These are phyloP conservation scores for Ceratocystis colombiana DNA, from an alignment of 2,329 filamentous ascomycete genomes.

Conservation along the genomic window DNA sequence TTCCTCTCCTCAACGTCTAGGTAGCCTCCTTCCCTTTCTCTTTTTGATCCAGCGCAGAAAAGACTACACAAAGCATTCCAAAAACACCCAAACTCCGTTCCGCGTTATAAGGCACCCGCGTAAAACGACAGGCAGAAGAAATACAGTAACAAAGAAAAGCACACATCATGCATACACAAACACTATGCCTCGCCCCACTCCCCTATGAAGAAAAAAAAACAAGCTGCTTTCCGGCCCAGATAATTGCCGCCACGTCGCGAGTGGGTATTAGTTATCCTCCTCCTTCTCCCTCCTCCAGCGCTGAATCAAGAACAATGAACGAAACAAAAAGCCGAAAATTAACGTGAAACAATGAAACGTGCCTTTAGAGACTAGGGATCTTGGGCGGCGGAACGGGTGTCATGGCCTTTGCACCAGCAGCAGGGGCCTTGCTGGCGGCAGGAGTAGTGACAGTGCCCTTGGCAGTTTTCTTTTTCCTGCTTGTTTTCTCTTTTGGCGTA, in stretches of 20 bases:
- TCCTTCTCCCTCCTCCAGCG: not conserved
- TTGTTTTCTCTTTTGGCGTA: constrained; percentile 2
- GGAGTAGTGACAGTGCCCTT: constrained; percentile 1
- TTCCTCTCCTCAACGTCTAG: not conserved
- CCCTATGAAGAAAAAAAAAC: not conserved
- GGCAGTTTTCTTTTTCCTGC: not conserved
- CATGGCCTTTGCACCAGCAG: not conserved
- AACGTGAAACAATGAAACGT: constrained; percentile 5
- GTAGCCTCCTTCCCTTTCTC: not conserved
- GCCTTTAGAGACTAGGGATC: not conserved
- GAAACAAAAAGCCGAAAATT: not conserved
- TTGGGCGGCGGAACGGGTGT: constrained; percentile 14
- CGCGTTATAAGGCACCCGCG: not conserved
- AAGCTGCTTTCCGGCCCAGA: not conserved
- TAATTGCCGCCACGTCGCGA: not conserved
- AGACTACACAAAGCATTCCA: constrained; percentile 2
- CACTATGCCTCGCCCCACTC: not conserved
- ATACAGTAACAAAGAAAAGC: not conserved
- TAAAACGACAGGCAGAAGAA: constrained; percentile 2
- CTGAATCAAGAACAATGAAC: constrained; percentile 3
- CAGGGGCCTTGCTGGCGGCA: not conserved
- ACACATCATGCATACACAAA: not conserved
- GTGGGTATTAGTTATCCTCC: constrained; percentile 8
- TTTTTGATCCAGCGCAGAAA: constrained; percentile 10
- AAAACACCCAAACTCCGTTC: constrained; percentile 12